These are phyloP conservation scores for Barbatosphaeria neglecta DNA, from an alignment of 495 filamentous ascomycete species.

Conservation along the genomic window DNA sequence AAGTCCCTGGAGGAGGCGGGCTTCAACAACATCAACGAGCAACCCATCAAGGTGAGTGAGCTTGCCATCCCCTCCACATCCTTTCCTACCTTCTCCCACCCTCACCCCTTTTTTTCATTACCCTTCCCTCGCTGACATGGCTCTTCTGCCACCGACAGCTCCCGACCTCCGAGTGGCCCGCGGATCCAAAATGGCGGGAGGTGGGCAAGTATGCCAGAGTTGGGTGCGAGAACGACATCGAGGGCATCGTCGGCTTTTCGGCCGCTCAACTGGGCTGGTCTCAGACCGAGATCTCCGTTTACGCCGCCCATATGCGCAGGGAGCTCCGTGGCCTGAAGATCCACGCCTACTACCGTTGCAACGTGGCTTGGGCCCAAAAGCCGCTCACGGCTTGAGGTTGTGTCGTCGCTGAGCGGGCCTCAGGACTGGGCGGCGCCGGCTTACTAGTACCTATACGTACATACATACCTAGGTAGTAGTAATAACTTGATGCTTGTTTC, in stretches of 20 bases:
- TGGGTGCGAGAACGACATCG: neutral
- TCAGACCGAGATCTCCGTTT: constrained; percentile 10
- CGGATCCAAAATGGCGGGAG: neutral
- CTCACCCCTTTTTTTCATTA: neutral
- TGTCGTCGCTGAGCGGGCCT: no score
- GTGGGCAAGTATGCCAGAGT: neutral
- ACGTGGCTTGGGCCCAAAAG: neutral
- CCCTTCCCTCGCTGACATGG: neutral
- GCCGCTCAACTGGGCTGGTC: constrained; percentile 10
- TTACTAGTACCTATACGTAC: no score
- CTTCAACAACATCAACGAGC: constrained; percentile 8
- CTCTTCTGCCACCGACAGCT: no score
- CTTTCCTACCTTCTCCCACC: neutral
- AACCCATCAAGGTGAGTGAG: neutral
- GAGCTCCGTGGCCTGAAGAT: constrained; percentile 4
- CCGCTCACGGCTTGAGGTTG: neutral
- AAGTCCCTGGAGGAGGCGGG: constrained; percentile 21
- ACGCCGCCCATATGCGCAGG: constrained; percentile 11
- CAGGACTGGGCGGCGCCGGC: no score
- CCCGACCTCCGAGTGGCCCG: neutral
- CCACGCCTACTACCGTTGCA: neutral
- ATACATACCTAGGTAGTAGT: no score
- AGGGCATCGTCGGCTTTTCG: neutral
- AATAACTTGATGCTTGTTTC: no score
- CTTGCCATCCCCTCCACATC: no score